Conservation (phyloP, 352 stramenopile genomes). For the Globisporangium ultimum region DNA sequence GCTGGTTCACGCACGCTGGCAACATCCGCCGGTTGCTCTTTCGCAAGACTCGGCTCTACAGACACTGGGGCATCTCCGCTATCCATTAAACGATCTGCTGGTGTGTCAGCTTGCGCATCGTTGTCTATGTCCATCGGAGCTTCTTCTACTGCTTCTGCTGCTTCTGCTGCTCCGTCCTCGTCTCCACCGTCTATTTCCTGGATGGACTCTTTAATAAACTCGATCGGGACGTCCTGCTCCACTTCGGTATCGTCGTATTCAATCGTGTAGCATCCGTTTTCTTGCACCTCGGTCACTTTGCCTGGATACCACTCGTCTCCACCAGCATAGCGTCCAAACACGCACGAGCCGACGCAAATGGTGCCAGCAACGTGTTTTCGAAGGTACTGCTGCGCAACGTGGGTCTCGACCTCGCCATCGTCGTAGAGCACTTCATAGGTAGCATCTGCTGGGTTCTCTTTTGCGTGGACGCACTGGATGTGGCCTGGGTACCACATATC, state of each 20-base stretch:
- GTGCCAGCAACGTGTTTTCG: constrained; percentile 56
- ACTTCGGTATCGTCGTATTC: constrained; percentile 81
- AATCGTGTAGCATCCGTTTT: constrained; percentile 65
- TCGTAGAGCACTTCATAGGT: constrained; percentile 72
- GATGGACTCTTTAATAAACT: constrained; percentile 47
- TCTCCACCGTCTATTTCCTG: constrained; percentile 2
- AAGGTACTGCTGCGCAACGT: constrained; percentile 38
- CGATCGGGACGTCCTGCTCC: constrained; percentile 50
- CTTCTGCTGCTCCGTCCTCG: constrained; percentile 1
- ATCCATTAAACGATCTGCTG: no score
- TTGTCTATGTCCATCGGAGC: not conserved
- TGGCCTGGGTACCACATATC: constrained; percentile 76
- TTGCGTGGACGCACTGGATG: constrained; percentile 30
- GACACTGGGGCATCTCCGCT: no score
- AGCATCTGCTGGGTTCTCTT: constrained; percentile 7
- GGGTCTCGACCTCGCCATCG: constrained; percentile 59
- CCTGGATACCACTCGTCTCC: constrained; percentile 72
- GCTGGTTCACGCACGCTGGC: not conserved
- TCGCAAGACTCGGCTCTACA: not conserved
- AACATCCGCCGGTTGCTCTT: not conserved
- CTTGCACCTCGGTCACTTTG: constrained; percentile 53
- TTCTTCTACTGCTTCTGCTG: not conserved
- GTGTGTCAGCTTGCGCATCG: not conserved
- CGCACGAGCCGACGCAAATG: constrained; percentile 68
- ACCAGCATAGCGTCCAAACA: constrained; percentile 62